phyloP scores from a whole-genome alignment of 345 rosid species.

The Murraya koenigii region DNA sequence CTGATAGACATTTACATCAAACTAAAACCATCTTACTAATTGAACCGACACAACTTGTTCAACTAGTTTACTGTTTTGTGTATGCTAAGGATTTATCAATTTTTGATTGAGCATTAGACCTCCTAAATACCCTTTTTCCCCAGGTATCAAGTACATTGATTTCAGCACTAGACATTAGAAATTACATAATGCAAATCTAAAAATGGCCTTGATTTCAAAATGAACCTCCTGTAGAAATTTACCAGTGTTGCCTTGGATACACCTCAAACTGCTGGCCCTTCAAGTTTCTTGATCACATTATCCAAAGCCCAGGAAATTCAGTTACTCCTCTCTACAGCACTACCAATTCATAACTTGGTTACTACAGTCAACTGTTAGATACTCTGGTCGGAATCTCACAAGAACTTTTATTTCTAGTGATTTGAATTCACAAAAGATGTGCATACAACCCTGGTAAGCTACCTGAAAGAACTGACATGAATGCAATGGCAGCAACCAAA shows the following conservation, averaged over 20 bases:
- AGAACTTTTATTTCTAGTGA: background rate
- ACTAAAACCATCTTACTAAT: no score
- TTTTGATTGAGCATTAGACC: background rate
- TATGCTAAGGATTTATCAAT: background rate
- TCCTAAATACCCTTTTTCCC: background rate
- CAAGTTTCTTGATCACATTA: background rate
- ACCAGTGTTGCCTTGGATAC: background rate
- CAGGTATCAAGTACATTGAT: background rate
- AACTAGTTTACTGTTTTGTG: no score
- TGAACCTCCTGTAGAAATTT: background rate
- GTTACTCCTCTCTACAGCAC: background rate
- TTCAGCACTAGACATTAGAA: background rate
- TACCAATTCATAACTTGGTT: background rate
- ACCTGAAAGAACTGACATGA: background rate
- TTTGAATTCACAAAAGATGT: background rate
- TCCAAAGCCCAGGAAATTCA: background rate
- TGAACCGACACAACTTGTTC: no score
- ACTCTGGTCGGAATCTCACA: background rate
- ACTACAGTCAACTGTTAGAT: background rate
- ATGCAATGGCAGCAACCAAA: background rate
- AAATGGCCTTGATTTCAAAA: background rate
- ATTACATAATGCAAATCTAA: background rate
- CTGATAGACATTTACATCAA: no score
- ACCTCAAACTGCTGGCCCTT: background rate
- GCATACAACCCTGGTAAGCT: background rate